Evolutionary conservation across 306 rosid species (phyloP).

Genomic region (Trichosanthes truncata): DNA sequence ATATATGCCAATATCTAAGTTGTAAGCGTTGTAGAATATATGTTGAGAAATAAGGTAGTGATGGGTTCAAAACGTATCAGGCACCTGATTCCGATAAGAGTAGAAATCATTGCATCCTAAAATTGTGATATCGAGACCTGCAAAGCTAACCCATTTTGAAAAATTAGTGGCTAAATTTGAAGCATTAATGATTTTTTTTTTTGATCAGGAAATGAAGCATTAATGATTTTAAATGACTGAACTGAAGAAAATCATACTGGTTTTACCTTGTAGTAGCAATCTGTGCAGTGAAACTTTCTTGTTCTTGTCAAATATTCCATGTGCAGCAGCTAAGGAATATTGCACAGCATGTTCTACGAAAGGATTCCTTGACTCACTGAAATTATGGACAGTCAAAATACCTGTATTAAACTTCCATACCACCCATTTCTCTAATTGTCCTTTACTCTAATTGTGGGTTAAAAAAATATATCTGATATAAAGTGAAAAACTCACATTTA

Average conservation of each 20-base stretch:
- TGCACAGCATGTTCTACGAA: conserved; percentile 92
- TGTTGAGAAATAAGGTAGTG: not conserved
- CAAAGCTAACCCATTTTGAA: conserved; percentile 25
- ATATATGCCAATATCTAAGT: not conserved
- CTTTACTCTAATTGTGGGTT: not conserved
- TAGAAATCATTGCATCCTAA: conserved; percentile 86
- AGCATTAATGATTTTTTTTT: conserved; percentile 9
- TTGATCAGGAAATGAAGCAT: too few species aligned
- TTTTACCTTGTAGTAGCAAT: conserved; percentile 61
- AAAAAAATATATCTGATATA: not conserved
- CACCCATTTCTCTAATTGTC: not conserved
- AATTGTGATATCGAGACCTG: conserved; percentile 87
- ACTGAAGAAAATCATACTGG: not conserved
- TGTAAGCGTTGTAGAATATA: not conserved
- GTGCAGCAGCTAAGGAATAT: conserved; percentile 75
- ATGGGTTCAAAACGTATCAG: not conserved
- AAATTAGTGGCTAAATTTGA: conserved; percentile 10
- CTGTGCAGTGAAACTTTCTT: conserved; percentile 48
- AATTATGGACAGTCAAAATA: conserved; percentile 21
- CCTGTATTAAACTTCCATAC: not conserved
- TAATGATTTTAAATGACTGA: conserved; percentile 7
- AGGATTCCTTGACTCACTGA: conserved; percentile 73
- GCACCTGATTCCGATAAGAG: conserved; percentile 80
- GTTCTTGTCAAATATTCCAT: conserved; percentile 43
- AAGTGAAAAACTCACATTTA: not conserved